Evolutionary conservation across 345 rosid species (phyloP), one percentile per base, ranked within the genome.

Genomic region (Gossypium thurberi): DNA sequence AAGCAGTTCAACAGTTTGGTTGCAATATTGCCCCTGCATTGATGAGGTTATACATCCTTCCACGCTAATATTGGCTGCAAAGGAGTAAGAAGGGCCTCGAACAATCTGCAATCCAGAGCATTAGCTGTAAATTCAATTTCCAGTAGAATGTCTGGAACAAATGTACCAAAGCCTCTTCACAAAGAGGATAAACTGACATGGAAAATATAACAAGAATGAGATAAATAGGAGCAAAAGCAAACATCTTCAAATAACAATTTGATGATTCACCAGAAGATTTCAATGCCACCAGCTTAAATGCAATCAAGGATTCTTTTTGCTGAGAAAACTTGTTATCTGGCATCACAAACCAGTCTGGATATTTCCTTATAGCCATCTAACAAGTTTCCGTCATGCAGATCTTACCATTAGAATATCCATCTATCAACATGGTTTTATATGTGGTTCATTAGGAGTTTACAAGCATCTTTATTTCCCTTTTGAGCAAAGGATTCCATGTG

Each of bases 21-120:
- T 89, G 89, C 98, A 94, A 74, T 78, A 87, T 81, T 84, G 90
- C 10, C 98, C 98, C 91, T 87, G 87, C 89, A 85, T 83, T 60
- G 86, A 84, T 75, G 91, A 85, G 55, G 87, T 79, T 80, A 75
- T 76, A 78, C 98, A 94, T 75, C 98, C 98, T 86, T 90, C 92
- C 57, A 94, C 92, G 23, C 83, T 92, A 72, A 94, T 82, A 76
- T 92, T 92, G 75, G 89, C 94, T 57, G 87, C 87, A 74, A 94
- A 94, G 61, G 94, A 89, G 82, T 86, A 92, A 0, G 91, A 60
- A 25, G 90, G 79, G 46, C 90, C 88, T 56, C 97, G 90, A 74
- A 84, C 75, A 78, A 94, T 94, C 98, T 94, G 90, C 74, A 79
- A 74, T 44, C 77, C 80, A 61, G 58, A 73, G 55, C 68, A 80